Percentiles rank a stretch among this genome's conserved stretches.
Conservation (phyloP, 2,329 filamentous ascomycete species). For the Botryotinia narcissicola region DNA sequence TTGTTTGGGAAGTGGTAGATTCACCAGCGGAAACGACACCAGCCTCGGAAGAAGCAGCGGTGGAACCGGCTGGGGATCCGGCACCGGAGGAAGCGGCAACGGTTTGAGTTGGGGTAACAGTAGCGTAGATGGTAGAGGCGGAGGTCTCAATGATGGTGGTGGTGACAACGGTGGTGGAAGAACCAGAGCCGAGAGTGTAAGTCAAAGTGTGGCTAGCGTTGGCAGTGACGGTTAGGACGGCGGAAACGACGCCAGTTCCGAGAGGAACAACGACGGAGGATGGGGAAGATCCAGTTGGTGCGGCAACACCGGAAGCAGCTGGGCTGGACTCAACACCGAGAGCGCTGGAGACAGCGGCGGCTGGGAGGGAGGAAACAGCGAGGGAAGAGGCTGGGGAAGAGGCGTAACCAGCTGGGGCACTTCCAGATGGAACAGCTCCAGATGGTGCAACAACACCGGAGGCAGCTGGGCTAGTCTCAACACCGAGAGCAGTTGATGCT, state of each 20-base stretch:
- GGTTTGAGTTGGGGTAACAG: constrained; percentile 19
- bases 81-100: not conserved
- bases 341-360: not conserved
- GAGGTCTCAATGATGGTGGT: constrained; percentile 44
- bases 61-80: constrained; percentile 5
- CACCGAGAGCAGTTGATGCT: not conserved
- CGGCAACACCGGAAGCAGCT: not conserved
- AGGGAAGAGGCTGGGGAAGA: not conserved
- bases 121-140: constrained; percentile 35
- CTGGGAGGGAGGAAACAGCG: not conserved
- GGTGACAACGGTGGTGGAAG: constrained; percentile 46
- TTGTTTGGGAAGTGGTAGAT: constrained; percentile 22
- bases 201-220: constrained; percentile 35
- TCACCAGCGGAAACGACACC: not conserved
- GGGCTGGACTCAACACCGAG: not conserved
- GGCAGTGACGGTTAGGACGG: not conserved
- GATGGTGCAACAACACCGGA: not conserved
- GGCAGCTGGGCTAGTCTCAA: not conserved
- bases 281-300: not conserved
- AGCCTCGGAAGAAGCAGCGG: not conserved
- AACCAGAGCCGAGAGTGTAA: constrained; percentile 43
- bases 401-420: not conserved
- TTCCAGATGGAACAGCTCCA: too few relatives aligned
- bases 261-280: constrained; percentile 18
- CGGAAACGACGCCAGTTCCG: constrained; percentile 22